Evolutionary conservation across 2,329 filamentous ascomycete genomes (phyloP), one percentile per base, ranked within the genome.

Genomic region (Trichoderma citrinoviride): DNA sequence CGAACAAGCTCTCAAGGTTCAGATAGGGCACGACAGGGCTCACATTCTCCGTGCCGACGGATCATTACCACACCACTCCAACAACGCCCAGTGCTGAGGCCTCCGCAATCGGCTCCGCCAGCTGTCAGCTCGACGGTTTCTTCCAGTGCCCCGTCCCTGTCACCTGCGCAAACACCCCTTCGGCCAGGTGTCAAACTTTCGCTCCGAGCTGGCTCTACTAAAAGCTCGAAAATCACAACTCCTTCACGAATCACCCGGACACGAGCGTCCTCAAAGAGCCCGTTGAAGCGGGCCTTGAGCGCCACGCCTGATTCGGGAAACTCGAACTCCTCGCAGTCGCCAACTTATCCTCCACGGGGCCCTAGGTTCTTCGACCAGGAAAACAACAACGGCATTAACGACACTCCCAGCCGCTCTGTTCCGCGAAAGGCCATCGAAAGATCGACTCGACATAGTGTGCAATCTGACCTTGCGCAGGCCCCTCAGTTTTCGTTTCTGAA

Each of bases 261-360:
- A 33, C 87, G 90, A 69, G 88, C 87, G 23, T 93, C 91, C 50
- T 90, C 91, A 3, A 90, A 89, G 76, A 96, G 92, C 75, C 93
- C 94, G 10, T 82, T 91, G 61, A 91, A 93, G 75, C 89, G 92
- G 73, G 89, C 86, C 52, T 82, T 97, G 66, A 90, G 83, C 73
- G 83, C 88, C 71, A 87, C 88, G 40, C 81, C 85, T 6, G 90
- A 93, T 72, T 83, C 87, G 68, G 90, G 87, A 33, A 96, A 95
- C 77, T 82, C 85, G 23, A 50, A 40, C 78, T 84, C 53, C 25
- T 52, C 43, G 78, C 84, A 53, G 83, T 81, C 82, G 43, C 77
- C 82, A 17, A 76, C 69, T 12, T 72, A 72, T 23, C 65, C 73
- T 23, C 67, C 70, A 14, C 79, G 82, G 73, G 33, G 33, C 33